phyloP scores from a whole-genome alignment of 2,329 filamentous ascomycete genomes.

The Diplodia corticola region DNA sequence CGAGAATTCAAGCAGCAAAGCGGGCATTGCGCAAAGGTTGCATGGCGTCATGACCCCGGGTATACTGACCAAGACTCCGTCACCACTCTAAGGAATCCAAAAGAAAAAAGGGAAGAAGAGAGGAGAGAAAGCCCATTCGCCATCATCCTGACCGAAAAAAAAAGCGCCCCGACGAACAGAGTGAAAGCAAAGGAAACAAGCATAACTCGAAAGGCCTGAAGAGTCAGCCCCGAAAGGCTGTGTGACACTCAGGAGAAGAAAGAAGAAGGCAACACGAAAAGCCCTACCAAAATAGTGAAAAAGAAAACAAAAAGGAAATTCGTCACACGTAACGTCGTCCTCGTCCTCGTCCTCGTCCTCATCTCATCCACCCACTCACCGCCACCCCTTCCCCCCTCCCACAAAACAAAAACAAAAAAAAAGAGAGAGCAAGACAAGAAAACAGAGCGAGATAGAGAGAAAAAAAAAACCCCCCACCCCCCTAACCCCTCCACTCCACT shows the following conservation, averaged over 20 bases:
- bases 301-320: too few relatives aligned
- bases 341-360: too few relatives aligned
- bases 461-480: background rate
- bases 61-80: conserved; percentile 11
- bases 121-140: too few relatives aligned
- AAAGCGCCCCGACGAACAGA: background rate
- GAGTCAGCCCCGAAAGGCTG: background rate
- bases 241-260: background rate
- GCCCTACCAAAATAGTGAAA: too few relatives aligned
- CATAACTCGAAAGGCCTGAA: background rate
- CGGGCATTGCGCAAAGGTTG: background rate
- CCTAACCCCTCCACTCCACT: background rate
- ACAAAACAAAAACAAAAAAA: background rate
- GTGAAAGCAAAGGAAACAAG: background rate
- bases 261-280: background rate
- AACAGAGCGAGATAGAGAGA: background rate
- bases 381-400: too few relatives aligned
- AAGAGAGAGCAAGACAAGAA: background rate
- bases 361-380: too few relatives aligned
- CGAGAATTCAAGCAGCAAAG: background rate
- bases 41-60: background rate
- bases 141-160: background rate
- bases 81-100: background rate
- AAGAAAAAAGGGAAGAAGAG: too few relatives aligned
- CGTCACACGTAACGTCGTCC: too few relatives aligned